These are phyloP conservation scores for Didymella glomerata DNA, from an alignment of 2,329 filamentous ascomycete genomes.

Conservation along the genomic window DNA sequence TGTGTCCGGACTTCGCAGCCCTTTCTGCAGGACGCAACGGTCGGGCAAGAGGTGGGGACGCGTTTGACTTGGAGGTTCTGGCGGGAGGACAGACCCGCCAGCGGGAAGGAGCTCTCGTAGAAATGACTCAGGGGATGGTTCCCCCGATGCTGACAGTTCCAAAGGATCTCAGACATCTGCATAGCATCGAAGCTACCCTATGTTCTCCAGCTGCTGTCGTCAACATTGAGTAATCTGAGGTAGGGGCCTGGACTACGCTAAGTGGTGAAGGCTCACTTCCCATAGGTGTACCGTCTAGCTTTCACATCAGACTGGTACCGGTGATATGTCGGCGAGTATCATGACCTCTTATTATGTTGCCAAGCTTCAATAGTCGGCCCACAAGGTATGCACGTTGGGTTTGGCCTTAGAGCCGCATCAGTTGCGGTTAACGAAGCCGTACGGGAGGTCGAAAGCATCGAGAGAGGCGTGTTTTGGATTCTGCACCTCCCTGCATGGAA, in stretches of 20 bases:
- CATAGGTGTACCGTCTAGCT: neutral
- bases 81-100: slow-evolving; percentile 20
- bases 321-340: neutral
- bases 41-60: slow-evolving; percentile 16
- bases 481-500: slow-evolving; percentile 18
- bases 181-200: neutral
- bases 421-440: neutral
- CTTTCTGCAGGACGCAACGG: slow-evolving; percentile 6
- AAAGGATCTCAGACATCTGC: neutral
- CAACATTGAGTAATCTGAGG: neutral
- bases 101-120: neutral
- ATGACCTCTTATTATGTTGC: slow-evolving; percentile 7
- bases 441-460: no score
- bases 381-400: slow-evolving; percentile 12
- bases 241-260: neutral
- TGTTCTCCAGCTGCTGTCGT: neutral
- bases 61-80: slow-evolving; percentile 9
- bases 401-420: slow-evolving; percentile 8
- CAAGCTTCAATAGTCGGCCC: slow-evolving; percentile 9
- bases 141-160: neutral
- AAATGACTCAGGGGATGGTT: slow-evolving; percentile 5
- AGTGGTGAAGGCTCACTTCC: neutral
- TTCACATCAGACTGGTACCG: neutral
- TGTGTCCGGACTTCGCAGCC: neutral
- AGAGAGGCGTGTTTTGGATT: slow-evolving; percentile 8